Conservation (phyloP, 306 rosid genomes). For the Fagus sylvatica region DNA sequence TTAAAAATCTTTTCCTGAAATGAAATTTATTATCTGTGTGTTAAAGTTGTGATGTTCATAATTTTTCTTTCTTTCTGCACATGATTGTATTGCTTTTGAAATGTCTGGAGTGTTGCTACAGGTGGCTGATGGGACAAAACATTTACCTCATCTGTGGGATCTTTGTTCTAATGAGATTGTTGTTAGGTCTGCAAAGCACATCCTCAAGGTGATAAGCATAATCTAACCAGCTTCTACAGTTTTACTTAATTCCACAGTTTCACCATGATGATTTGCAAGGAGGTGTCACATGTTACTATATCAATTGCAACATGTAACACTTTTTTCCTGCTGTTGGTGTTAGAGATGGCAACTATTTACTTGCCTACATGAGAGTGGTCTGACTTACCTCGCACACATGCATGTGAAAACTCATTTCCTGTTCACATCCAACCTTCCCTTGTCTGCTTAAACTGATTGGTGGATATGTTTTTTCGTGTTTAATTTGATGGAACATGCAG, state of each 20-base stretch:
- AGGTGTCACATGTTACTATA: neutral
- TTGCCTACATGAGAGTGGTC: neutral
- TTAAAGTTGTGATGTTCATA: neutral
- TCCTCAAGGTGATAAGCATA: constrained; percentile 67
- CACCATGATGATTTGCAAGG: neutral
- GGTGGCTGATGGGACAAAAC: constrained; percentile 95
- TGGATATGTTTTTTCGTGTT: too few relatives aligned
- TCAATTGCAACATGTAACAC: neutral
- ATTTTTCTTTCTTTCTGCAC: constrained; percentile 5
- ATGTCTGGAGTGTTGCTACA: constrained; percentile 32
- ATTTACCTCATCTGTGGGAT: constrained; percentile 94
- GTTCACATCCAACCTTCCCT: neutral
- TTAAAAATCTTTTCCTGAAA: neutral
- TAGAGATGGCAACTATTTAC: too few relatives aligned
- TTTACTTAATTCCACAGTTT: neutral
- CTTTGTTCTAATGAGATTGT: constrained; percentile 90
- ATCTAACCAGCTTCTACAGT: constrained; percentile 15
- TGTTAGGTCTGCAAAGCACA: constrained; percentile 94
- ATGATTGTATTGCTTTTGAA: constrained; percentile 27
- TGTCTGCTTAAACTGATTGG: constrained; percentile 2
- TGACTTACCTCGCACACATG: neutral
- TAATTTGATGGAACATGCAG: too few relatives aligned
- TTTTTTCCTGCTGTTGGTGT: neutral
- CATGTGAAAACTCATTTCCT: neutral
- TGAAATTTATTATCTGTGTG: neutral